These are phyloP conservation scores for Glarea lozoyensis DNA, from an alignment of 495 filamentous ascomycete species.

Conservation along the genomic window DNA sequence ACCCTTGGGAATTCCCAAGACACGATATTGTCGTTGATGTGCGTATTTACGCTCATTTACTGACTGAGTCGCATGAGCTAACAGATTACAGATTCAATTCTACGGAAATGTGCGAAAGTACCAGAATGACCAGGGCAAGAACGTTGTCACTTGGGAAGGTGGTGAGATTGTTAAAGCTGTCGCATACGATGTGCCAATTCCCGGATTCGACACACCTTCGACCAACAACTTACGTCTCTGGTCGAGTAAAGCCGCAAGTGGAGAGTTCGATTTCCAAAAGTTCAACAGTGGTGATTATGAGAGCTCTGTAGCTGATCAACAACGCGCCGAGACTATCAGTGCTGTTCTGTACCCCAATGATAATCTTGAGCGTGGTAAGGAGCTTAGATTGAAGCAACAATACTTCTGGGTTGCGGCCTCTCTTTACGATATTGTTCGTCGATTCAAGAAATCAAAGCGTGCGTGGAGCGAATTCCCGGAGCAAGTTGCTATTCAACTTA, in stretches of 20 bases:
- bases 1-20: conserved; percentile 96
- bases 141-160: conserved; percentile 68
- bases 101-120: conserved; percentile 71
- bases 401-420: conserved; percentile 99
- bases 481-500: conserved; percentile 93
- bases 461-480: conserved; percentile 89
- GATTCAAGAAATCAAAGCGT: conserved; percentile 94
- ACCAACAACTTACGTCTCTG: conserved; percentile 95
- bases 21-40: conserved; percentile 87
- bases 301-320: conserved; percentile 90
- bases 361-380: conserved; percentile 92
- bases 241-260: conserved; percentile 93
- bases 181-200: conserved; percentile 92
- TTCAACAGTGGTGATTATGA: conserved; percentile 99
- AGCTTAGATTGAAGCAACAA: conserved; percentile 95
- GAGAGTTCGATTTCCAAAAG: conserved; percentile 98
- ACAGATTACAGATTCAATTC: conserved; percentile 62
- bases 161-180: conserved; percentile 90
- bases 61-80: conserved; percentile 11
- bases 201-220: conserved; percentile 78
- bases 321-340: conserved; percentile 93
- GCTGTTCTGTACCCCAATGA: conserved; percentile 97
- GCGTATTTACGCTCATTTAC: conserved; percentile 14
- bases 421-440: conserved; percentile 86
- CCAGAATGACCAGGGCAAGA: conserved; percentile 68